Evolutionary conservation across 495 filamentous ascomycete genomes (phyloP).

Genomic region (Daldinia childiae): DNA sequence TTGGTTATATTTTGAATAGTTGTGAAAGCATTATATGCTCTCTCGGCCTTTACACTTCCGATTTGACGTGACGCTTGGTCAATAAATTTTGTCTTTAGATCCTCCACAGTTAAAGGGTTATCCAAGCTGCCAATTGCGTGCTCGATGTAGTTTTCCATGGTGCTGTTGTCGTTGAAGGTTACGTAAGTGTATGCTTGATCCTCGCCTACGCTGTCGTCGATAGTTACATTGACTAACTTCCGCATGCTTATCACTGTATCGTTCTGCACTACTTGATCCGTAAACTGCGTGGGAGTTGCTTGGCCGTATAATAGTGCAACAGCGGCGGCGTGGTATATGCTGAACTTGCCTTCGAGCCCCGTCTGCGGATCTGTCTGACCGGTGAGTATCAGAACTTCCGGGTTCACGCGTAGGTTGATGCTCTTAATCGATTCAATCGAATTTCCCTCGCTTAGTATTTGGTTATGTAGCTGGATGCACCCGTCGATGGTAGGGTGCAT

Average conservation of each 20-base stretch:
- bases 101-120: conserved; percentile 55
- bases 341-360: conserved; percentile 64
- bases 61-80: conserved; percentile 49
- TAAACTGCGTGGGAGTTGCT: conserved; percentile 60
- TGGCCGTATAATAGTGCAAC: conserved; percentile 61
- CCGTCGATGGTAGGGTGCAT: conserved; percentile 65
- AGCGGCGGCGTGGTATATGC: conserved; percentile 62
- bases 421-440: conserved; percentile 44
- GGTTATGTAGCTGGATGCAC: conserved; percentile 55
- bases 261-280: conserved; percentile 56
- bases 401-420: conserved; percentile 56
- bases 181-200: conserved; percentile 57
- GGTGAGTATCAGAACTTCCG: conserved; percentile 63
- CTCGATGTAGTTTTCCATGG: conserved; percentile 55
- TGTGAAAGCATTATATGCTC: conserved; percentile 49
- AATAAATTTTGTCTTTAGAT: conserved; percentile 58
- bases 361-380: conserved; percentile 60
- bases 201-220: conserved; percentile 50
- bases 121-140: conserved; percentile 63
- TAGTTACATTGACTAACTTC: conserved; percentile 53
- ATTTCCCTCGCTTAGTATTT: conserved; percentile 44
- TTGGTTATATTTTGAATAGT: conserved; percentile 44
- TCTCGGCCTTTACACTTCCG: conserved; percentile 42
- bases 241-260: conserved; percentile 50
- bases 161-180: conserved; percentile 47